Conservation (phyloP, 1,284 basidiomycete species). For the Leccinum subrobustum region DNA sequence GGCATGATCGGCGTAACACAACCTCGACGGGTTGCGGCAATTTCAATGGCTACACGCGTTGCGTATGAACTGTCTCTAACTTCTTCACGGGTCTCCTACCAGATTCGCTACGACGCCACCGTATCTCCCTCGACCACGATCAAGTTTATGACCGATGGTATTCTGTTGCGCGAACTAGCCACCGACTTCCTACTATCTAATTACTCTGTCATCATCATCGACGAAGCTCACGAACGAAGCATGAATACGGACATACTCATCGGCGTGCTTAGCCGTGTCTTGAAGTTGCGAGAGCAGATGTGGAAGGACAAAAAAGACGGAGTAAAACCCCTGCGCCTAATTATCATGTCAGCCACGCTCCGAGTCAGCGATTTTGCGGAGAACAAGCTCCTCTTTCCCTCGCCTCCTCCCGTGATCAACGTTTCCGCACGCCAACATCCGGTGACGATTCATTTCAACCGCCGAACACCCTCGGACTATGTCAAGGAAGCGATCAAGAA, state of each 20-base stretch:
- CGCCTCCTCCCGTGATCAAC: slow-evolving; percentile 87
- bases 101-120: slow-evolving; percentile 96
- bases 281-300: slow-evolving; percentile 83
- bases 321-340: slow-evolving; percentile 78
- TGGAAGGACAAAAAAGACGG: slow-evolving; percentile 70
- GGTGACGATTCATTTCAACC: slow-evolving; percentile 93
- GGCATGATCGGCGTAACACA: slow-evolving; percentile 99
- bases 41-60: slow-evolving; percentile 94
- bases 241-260: slow-evolving; percentile 99
- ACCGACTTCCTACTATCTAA: slow-evolving; percentile 87
- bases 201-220: slow-evolving; percentile 94
- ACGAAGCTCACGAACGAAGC: slow-evolving; percentile 97
- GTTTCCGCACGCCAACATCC: slow-evolving; percentile 92
- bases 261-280: slow-evolving; percentile 91
- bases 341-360: slow-evolving; percentile 99
- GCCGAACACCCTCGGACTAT: slow-evolving; percentile 86
- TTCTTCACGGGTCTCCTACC: slow-evolving; percentile 85
- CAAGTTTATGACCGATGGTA: slow-evolving; percentile 99
- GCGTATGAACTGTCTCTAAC: slow-evolving; percentile 84
- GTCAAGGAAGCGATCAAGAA: slow-evolving; percentile 91
- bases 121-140: slow-evolving; percentile 87
- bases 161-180: slow-evolving; percentile 89
- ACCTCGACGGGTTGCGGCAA: slow-evolving; percentile 94
- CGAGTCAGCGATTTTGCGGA: slow-evolving; percentile 92
- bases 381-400: slow-evolving; percentile 81